Conservation (phyloP, 192 early-diverging fungal species). For the Chytriomyces confervae region DNA sequence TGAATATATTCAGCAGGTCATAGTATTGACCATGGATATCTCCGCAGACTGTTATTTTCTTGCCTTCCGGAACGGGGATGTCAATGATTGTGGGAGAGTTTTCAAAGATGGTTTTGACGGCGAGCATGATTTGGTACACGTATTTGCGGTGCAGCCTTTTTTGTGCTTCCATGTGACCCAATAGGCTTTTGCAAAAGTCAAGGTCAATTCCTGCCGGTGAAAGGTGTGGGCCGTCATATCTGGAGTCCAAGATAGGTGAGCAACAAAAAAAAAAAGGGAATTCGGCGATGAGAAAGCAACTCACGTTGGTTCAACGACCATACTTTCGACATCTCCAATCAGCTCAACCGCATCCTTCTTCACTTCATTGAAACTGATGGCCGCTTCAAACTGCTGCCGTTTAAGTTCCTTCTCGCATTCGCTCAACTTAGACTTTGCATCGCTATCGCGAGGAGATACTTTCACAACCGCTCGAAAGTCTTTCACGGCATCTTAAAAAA, state of each 20-base stretch:
- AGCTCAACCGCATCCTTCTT: slow-evolving; percentile 58
- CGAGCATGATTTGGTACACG: slow-evolving; percentile 83
- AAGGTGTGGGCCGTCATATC: slow-evolving; percentile 86
- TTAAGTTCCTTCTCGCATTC: slow-evolving; percentile 93
- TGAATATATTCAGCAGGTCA: slow-evolving; percentile 95
- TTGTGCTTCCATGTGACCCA: slow-evolving; percentile 82
- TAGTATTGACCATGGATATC: slow-evolving; percentile 99
- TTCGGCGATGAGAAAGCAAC: slow-evolving; percentile 46
- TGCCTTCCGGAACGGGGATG: slow-evolving; percentile 74
- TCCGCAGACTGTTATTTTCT: slow-evolving; percentile 90
- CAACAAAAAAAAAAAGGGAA: slow-evolving; percentile 22
- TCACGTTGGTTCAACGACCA: slow-evolving; percentile 57
- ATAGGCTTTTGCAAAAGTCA: slow-evolving; percentile 80
- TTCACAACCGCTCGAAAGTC: slow-evolving; percentile 69
- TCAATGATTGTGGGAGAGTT: slow-evolving; percentile 83
- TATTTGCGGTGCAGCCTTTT: slow-evolving; percentile 93
- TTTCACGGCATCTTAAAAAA: slow-evolving; percentile 54
- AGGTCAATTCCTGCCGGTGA: slow-evolving; percentile 72
- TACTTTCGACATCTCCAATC: slow-evolving; percentile 68
- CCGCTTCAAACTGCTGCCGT: slow-evolving; percentile 88
- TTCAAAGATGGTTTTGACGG: slow-evolving; percentile 76
- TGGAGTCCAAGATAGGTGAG: not conserved
- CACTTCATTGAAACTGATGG: slow-evolving; percentile 74
- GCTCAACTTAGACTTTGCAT: slow-evolving; percentile 76
- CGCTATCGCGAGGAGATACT: slow-evolving; percentile 77